These are phyloP conservation scores for Oxyria digyna DNA, from an alignment of 148 eudicot species.

Conservation along the genomic window DNA sequence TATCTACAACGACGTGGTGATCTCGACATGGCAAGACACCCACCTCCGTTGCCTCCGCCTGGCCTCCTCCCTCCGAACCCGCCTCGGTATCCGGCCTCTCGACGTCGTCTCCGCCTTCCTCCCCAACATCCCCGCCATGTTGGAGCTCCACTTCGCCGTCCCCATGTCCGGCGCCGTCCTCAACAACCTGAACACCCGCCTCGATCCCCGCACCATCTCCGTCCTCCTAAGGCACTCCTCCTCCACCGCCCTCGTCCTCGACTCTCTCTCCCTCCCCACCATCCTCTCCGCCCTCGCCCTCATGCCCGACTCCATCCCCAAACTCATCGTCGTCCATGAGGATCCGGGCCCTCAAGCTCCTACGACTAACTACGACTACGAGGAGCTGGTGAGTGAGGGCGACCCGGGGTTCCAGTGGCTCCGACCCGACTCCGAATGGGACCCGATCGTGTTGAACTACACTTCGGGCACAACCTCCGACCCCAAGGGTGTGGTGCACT, in stretches of 20 bases:
- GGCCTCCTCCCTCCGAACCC: conserved; percentile 41
- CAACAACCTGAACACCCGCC: conserved; percentile 42
- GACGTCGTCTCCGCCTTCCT: conserved; percentile 65
- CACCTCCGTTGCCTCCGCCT: conserved; percentile 31
- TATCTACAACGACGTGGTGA: conserved; percentile 26
- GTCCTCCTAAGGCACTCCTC: conserved; percentile 29
- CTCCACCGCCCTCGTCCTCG: conserved; percentile 28
- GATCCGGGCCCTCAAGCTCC: neutral
- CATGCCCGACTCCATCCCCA: neutral
- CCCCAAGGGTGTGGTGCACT: conserved; percentile 25
- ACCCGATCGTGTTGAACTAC: conserved; percentile 22
- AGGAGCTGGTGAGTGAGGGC: conserved; percentile 9
- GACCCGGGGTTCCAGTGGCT: conserved; percentile 14
- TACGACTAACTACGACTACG: conserved; percentile 3
- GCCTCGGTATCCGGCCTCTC: conserved; percentile 1
- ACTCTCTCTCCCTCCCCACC: conserved; percentile 8
- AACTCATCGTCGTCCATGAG: conserved; percentile 14
- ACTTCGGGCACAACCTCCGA: conserved; percentile 22
- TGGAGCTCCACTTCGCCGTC: conserved; percentile 66
- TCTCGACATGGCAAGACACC: conserved; percentile 60
- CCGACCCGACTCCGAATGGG: conserved; percentile 20
- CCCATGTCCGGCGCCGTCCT: conserved; percentile 57
- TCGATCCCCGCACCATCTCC: conserved; percentile 31
- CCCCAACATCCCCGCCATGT: conserved; percentile 63
- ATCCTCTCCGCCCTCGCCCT: conserved; percentile 23